Conservation (phyloP, 2,329 filamentous ascomycete genomes). For the Domatiomyces globalis region DNA sequence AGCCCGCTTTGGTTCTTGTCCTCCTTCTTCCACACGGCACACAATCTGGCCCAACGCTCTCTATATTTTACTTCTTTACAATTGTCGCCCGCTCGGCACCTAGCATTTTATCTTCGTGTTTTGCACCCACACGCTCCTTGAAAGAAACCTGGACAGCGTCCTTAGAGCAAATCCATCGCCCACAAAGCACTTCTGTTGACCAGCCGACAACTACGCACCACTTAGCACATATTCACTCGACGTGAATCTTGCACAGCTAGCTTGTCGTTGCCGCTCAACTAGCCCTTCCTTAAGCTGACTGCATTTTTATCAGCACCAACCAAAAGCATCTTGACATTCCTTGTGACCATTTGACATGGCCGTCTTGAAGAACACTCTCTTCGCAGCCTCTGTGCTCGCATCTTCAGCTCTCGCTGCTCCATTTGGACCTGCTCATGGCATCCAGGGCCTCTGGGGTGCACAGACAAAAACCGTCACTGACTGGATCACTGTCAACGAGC, state of each 20-base stretch:
- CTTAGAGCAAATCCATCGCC: background rate
- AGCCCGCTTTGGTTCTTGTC: constrained; percentile 5
- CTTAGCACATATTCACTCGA: constrained; percentile 3
- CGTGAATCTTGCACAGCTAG: background rate
- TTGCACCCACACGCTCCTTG: background rate
- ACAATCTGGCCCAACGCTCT: constrained; percentile 1
- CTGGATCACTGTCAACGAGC: constrained; percentile 15
- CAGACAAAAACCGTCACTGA: constrained; percentile 13
- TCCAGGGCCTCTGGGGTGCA: constrained; percentile 5
- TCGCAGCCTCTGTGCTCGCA: constrained; percentile 15
- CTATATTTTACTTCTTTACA: constrained; percentile 1
- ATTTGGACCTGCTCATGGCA: constrained; percentile 3
- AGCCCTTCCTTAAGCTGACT: background rate
- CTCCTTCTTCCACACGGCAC: constrained; percentile 7
- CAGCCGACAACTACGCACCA: constrained; percentile 1
- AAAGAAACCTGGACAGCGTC: background rate
- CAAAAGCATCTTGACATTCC: background rate
- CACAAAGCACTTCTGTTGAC: background rate
- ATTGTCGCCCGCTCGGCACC: background rate
- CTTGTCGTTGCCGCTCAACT: background rate
- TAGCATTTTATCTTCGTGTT: background rate
- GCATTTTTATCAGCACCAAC: background rate
- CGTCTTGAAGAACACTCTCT: constrained; percentile 14
- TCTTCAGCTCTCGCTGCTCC: constrained; percentile 12
- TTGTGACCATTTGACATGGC: constrained; percentile 10